These are phyloP conservation scores for Candida buenavistaensis DNA, from an alignment of 1,139 yeast genomes.

Conservation along the genomic window DNA sequence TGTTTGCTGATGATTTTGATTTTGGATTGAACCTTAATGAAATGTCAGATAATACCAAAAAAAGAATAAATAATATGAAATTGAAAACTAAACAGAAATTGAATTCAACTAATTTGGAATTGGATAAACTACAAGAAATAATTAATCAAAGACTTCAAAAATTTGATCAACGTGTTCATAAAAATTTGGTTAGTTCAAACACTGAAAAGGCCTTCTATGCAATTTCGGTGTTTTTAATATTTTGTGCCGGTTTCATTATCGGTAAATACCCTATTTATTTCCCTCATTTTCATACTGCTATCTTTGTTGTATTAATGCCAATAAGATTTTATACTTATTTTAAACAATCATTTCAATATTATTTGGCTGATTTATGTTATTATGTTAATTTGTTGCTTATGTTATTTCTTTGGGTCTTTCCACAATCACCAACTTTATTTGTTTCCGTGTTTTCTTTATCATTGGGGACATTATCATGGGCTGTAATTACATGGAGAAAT, in stretches of 20 bases:
- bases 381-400: conserved; percentile 76
- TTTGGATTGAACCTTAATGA: conserved; percentile 42
- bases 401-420: conserved; percentile 79
- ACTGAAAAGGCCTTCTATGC: conserved; percentile 87
- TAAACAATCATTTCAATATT: conserved; percentile 78
- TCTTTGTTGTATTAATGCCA: conserved; percentile 72
- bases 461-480: conserved; percentile 88
- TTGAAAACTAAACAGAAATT: conserved; percentile 35
- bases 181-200: conserved; percentile 51
- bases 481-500: conserved; percentile 95
- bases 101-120: conserved; percentile 24
- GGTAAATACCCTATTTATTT: conserved; percentile 78
- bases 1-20: no score
- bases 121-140: conserved; percentile 33
- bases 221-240: conserved; percentile 64
- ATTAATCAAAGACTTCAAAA: conserved; percentile 45
- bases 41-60: conserved; percentile 38
- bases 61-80: conserved; percentile 35
- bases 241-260: conserved; percentile 71
- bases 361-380: conserved; percentile 90
- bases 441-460: conserved; percentile 83
- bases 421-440: conserved; percentile 68
- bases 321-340: conserved; percentile 81
- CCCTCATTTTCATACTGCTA: conserved; percentile 70
- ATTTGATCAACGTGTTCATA: conserved; percentile 58